These are phyloP conservation scores for Cystobasidium onofrii DNA, from an alignment of 768 basidiomycete species.

Conservation along the genomic window DNA sequence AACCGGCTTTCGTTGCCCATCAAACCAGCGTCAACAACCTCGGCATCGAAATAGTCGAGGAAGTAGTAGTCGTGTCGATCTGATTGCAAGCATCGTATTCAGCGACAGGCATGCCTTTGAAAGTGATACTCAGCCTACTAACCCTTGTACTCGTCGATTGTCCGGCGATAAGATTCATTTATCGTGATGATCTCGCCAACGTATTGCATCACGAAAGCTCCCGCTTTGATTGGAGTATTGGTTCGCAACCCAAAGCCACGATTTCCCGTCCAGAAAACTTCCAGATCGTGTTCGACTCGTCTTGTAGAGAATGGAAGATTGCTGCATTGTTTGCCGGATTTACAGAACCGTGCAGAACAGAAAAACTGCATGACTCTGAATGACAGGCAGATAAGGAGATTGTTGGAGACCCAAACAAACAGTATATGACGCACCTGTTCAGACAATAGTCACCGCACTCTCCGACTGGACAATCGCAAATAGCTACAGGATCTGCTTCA, in stretches of 20 bases:
- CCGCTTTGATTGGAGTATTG: slow-evolving; percentile 41
- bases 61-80: slow-evolving; percentile 46
- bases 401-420: neutral
- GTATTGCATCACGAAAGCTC: slow-evolving; percentile 47
- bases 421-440: slow-evolving; percentile 41
- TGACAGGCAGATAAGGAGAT: neutral
- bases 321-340: slow-evolving; percentile 43
- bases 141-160: slow-evolving; percentile 2
- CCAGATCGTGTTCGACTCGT: slow-evolving; percentile 22
- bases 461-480: slow-evolving; percentile 43
- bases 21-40: slow-evolving; percentile 48
- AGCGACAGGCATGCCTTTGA: too few relatives aligned
- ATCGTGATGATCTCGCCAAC: slow-evolving; percentile 43
- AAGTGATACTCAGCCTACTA: too few relatives aligned
- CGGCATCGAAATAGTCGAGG: slow-evolving; percentile 47
- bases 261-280: slow-evolving; percentile 45
- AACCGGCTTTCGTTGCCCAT: slow-evolving; percentile 48
- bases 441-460: slow-evolving; percentile 46
- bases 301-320: slow-evolving; percentile 45
- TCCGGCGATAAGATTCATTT: slow-evolving; percentile 38
- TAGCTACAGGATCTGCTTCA: slow-evolving; percentile 31
- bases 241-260: slow-evolving; percentile 46
- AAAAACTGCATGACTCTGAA: slow-evolving; percentile 46
- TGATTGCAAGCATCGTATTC: slow-evolving; percentile 34
- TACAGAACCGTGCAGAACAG: slow-evolving; percentile 46